These are phyloP conservation scores for Achaetomiella virescens DNA, from an alignment of 495 filamentous ascomycete genomes.

Conservation along the genomic window DNA sequence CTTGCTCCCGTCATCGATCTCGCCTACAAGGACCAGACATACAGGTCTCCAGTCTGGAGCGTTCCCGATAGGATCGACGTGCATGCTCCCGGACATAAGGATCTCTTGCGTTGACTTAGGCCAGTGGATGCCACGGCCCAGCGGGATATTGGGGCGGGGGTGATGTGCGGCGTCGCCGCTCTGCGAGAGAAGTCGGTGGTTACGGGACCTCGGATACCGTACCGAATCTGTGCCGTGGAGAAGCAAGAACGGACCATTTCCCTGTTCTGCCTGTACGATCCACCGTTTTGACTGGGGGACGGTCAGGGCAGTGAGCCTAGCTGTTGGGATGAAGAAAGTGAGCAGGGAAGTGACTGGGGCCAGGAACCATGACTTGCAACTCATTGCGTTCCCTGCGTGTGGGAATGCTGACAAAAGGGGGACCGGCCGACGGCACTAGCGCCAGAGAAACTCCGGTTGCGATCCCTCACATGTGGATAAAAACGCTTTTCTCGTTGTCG, in stretches of 20 bases:
- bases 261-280: neutral
- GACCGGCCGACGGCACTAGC: neutral
- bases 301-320: slow-evolving; percentile 4
- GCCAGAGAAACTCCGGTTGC: neutral
- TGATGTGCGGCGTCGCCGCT: neutral
- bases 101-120: neutral
- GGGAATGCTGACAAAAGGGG: slow-evolving; percentile 9
- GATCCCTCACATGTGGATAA: neutral
- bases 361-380: neutral
- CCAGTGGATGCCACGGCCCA: neutral
- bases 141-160: slow-evolving; percentile 8
- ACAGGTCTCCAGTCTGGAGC: slow-evolving; percentile 6
- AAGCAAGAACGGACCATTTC: neutral
- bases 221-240: slow-evolving; percentile 2
- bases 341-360: neutral
- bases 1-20: neutral
- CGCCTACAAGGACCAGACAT: neutral
- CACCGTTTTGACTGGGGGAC: slow-evolving; percentile 1
- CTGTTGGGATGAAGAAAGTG: neutral
- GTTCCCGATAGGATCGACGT: slow-evolving; percentile 5
- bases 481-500: neutral
- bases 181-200: neutral
- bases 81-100: slow-evolving; percentile 7
- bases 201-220: neutral
- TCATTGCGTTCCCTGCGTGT: neutral